Base-by-base conservation (phyloP, 1,284 basidiomycete species). In the Tylopilus orsonianus region DNA sequence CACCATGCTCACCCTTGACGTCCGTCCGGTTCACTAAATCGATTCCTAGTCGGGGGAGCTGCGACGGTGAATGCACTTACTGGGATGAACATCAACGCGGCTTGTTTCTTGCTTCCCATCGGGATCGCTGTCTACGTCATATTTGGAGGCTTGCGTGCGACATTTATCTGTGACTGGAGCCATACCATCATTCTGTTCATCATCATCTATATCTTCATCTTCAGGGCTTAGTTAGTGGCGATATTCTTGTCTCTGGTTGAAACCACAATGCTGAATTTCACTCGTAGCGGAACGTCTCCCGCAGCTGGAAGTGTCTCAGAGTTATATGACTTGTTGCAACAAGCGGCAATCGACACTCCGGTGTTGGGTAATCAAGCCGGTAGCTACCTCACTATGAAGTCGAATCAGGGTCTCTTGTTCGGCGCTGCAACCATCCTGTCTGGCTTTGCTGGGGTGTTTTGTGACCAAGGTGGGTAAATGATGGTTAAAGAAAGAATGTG, bases 21-120 rank as follows among this genome's bases (percentile, higher is more conserved):
- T 49, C 23, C 44, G 12, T 22, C 9, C 5, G 14, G 10, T 18
- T 40, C 1, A 18, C 20, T 46, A 34, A 50, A 5, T 9, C 12
- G 0, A 12, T 39, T 37, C 34, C 41, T 30, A 63, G 74, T 79
- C 50, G 84, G 84, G 44, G 83, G 83, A 0, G 75, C 76, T 3
- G 83, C 81, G 0, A 83, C 83, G 0, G 83, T 87, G 12, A 78
- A 76, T 32, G 78, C 79, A 0, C 69, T 89, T 20, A 89, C 87
- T 0, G 81, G 83, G 1, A 84, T 86, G 79, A 77, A 77, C 59
- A 77, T 75, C 44, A 67, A 79, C 41, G 81, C 84, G 0, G 79
- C 81, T 7, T 81, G 79, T 57, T 84, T 86, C 65, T 71, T 87
- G 22, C 68, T 79, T 2, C 79, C 65, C 6, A 61, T 75, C 13